Base-by-base conservation (phyloP, 208 protist species). In the Trypanosoma grayi region DNA sequence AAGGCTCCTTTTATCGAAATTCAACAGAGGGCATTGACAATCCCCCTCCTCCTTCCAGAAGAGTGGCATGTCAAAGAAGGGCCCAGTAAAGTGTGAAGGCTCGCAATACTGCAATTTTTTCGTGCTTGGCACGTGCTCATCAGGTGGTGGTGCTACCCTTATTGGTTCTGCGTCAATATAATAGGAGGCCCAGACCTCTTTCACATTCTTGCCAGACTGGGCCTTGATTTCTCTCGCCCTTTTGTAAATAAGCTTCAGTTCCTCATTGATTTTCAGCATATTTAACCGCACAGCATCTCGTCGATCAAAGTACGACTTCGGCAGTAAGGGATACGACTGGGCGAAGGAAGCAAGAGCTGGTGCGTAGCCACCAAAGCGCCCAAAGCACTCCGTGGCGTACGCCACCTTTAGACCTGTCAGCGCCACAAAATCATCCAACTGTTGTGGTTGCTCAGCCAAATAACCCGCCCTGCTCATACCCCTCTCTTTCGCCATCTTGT, bases 11-110 rank as follows among this genome's bases (percentile, higher is more conserved):
- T 84, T 78, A 60, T 94, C 76, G 18, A 88, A 71, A 73, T 94
- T 92, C 16, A 94, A 54, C 61, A 94, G 70, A 13, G 87, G 73
- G 24, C 82, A 83, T 6, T 64, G 65, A 24, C 33, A 78, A 40
- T 85, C 75, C 63, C 92, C 87, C 67, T 94, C 87, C 18, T 62
- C 60, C 44, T 86, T 57, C 85, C 87, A 94, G 58, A 94, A 94
- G 48, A 70, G 50, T 13, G 83, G 82, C 81, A 90, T 92, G 33
- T 87, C 74, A 60, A 94, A 86, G 60, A 80, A 85, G 11, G 82
- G 78, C 1, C 87, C 87, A 20, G 82, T 90, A 60, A 90, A 88
- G 71, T 94, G 84, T 25, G 45, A 75, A 11, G 87, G 72, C 33
- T 85, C 66, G 48, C 81, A 87, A 61, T 81, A 87, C 41, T 67